These are phyloP conservation scores for Chrysoporthe austroafricana DNA, from an alignment of 2,329 filamentous ascomycete species.

Conservation along the genomic window DNA sequence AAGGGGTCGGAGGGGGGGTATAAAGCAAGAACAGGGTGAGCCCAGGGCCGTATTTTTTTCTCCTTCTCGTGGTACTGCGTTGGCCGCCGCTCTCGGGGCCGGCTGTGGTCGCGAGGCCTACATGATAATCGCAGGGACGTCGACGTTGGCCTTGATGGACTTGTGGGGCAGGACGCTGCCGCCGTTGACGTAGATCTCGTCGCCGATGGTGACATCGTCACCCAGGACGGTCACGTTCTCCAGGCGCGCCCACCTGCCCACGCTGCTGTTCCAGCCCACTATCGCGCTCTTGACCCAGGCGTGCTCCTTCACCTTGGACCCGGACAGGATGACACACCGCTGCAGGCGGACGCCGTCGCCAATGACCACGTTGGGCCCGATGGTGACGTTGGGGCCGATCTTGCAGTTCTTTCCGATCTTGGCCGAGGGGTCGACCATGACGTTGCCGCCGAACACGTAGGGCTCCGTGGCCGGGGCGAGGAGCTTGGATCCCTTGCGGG, in stretches of 20 bases:
- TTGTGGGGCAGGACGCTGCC: conserved; percentile 96
- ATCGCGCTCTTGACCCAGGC: conserved; percentile 99
- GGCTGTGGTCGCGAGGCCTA: conserved; percentile 41
- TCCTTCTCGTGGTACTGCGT: background rate
- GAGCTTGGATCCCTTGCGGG: conserved; percentile 86
- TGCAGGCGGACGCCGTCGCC: conserved; percentile 94
- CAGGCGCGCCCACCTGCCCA: conserved; percentile 92
- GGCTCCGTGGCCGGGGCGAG: conserved; percentile 74
- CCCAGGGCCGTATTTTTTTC: background rate
- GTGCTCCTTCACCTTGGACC: conserved; percentile 96
- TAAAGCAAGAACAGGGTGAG: conserved; percentile 16
- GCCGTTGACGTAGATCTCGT: conserved; percentile 98
- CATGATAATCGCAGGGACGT: conserved; percentile 74
- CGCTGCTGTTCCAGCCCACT: conserved; percentile 96
- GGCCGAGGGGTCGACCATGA: conserved; percentile 89
- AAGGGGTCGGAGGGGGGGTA: conserved; percentile 17
- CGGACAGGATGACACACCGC: conserved; percentile 85
- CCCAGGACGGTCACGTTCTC: conserved; percentile 98
- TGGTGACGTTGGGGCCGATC: conserved; percentile 95
- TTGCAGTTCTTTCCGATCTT: conserved; percentile 99
- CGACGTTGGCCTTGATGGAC: conserved; percentile 98
- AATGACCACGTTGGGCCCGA: conserved; percentile 89
- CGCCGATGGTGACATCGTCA: conserved; percentile 95
- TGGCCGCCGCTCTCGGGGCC: background rate
- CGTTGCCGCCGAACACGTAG: conserved; percentile 91